Percentiles rank a stretch among this genome's conserved stretches.
Conservation (phyloP, 768 basidiomycete species). For the Phaeolepiota aurea region DNA sequence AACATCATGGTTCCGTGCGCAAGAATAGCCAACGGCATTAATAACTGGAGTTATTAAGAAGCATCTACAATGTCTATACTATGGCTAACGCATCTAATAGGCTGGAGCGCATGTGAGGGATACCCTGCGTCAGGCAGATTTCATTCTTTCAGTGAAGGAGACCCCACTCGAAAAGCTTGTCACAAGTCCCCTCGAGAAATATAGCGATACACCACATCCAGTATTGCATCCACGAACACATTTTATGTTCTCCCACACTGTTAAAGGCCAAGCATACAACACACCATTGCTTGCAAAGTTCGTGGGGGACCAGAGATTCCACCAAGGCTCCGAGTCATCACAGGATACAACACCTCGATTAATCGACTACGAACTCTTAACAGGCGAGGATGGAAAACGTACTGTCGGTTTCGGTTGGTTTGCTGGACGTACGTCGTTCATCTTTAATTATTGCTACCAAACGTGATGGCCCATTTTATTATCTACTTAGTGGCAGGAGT, state of each 20-base stretch:
- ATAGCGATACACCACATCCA: constrained; percentile 2
- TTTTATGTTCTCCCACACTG: constrained; percentile 90
- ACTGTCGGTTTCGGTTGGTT: constrained; percentile 91
- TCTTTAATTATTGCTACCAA: no score
- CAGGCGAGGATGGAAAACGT: constrained; percentile 50
- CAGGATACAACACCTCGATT: constrained; percentile 33
- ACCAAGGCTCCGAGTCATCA: constrained; percentile 3
- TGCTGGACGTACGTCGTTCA: constrained; percentile 68
- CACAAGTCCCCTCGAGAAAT: constrained; percentile 13
- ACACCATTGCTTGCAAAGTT: constrained; percentile 68
- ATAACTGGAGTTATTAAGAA: no score
- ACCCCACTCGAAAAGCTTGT: constrained; percentile 59
- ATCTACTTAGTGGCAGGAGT: constrained; percentile 62
- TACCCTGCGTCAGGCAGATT: constrained; percentile 54
- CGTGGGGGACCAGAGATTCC: constrained; percentile 25
- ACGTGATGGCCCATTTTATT: no score
- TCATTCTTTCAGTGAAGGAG: constrained; percentile 88
- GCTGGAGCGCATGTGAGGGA: constrained; percentile 66
- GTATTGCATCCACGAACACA: constrained; percentile 46
- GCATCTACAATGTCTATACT: no score
- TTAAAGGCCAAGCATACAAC: constrained; percentile 84
- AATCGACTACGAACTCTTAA: constrained; percentile 84
- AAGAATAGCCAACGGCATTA: no score
- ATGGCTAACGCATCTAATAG: no score
- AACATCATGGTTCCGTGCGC: constrained; percentile 2